Percentiles rank a stretch among this genome's conserved stretches.
phyloP scores from a whole-genome alignment of 1,284 basidiomycete genomes.

The Trichosporon ovoides region DNA sequence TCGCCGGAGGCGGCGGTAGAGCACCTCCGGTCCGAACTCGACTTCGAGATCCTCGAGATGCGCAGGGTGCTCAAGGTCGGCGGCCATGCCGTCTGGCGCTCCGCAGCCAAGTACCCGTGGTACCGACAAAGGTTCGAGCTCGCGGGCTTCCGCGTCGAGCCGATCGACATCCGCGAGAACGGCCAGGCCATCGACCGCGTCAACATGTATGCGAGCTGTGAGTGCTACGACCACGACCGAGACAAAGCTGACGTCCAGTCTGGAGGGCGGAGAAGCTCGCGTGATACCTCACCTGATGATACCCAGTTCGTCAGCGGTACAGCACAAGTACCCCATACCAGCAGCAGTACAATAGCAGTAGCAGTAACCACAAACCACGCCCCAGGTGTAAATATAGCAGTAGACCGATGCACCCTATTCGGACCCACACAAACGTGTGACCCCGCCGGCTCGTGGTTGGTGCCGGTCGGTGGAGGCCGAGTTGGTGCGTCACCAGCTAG shows the following conservation, averaged over 20 bases:
- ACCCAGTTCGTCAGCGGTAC: background rate
- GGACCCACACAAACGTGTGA: background rate
- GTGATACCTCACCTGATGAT: background rate
- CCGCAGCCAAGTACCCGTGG: constrained; percentile 68
- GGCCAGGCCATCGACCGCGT: constrained; percentile 59
- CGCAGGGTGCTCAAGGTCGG: constrained; percentile 59
- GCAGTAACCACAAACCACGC: background rate
- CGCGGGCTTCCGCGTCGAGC: constrained; percentile 53
- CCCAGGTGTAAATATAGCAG: background rate
- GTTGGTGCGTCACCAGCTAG: background rate
- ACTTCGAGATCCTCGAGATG: constrained; percentile 62
- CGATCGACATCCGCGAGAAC: constrained; percentile 52
- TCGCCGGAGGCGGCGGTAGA: constrained; percentile 44
- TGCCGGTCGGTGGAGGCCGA: background rate
- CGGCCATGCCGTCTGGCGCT: constrained; percentile 66
- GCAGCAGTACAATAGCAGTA: no score
- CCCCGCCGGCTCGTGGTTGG: background rate
- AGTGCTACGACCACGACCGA: constrained; percentile 19
- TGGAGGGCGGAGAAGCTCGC: constrained; percentile 36
- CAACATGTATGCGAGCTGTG: constrained; percentile 56
- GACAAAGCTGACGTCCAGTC: constrained; percentile 25
- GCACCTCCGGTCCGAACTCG: constrained; percentile 53
- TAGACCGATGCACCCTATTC: constrained; percentile 1
- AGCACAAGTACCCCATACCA: background rate
- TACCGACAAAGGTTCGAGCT: constrained; percentile 59